Base-by-base conservation (phyloP, 805 yeast genomes). In the Limtongia smithiae region DNA sequence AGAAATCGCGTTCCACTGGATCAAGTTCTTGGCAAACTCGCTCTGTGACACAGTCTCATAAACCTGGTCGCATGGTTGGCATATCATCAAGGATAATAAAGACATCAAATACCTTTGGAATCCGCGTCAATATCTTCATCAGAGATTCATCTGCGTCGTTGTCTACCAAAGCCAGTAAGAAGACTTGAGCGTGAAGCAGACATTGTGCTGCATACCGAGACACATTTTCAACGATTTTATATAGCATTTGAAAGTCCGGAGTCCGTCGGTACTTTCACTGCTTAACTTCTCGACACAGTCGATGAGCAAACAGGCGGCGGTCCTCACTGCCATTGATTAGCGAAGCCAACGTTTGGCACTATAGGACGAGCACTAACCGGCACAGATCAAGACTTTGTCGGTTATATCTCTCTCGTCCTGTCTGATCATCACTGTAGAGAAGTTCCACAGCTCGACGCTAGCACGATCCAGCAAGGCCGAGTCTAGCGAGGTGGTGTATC, bases 391-490 rank as follows among this genome's bases (percentile, higher is more conserved):
- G 22, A 11, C 39, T 44, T n/a, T 37, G 24, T 42, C 46, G 12
- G 24, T 17, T n/a, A 17, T 27, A 11, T 41, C 31, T 18, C 21
- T 15, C 31, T 22, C 28, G 8, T 21, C 38, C 32, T 32, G 28
- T 14, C 46, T 38, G 9, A 40, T 41, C 25, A 47, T 4, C 15
- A 44, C 28, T 8, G 52, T 51, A 14, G 52, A 37, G 15, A 21
- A 22, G 35, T 51, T 51, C 55, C 55, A 51, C 37, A 51, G 37
- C 30, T 39, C 27, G 21, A 45, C 42, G 9, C 44, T 45, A 7
- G 31, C 28, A 9, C 36, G 37, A 20, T 51, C 51, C 4, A 51
- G 34, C 9, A 25, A 21, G 15, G 39, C 15, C 7, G 33, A 21
- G 21, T 25, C 25, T 14, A 37, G 17, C 8, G 32, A 18, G 14